Base-by-base conservation (phyloP, 2,329 filamentous ascomycete genomes). In the Fusarium circinatum region DNA sequence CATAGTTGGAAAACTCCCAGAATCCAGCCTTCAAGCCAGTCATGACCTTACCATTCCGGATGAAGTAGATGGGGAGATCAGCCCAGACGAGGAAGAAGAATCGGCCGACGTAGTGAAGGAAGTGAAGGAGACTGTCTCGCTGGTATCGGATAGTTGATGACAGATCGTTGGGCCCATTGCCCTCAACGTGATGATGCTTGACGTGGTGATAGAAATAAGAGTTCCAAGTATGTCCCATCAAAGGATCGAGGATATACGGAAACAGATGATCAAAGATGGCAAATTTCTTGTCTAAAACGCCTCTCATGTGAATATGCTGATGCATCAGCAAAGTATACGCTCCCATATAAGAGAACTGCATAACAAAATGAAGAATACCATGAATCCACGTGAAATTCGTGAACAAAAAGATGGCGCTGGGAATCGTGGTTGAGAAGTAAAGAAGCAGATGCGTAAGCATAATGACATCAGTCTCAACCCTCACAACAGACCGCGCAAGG, bases 211-310 rank as follows among this genome's bases (percentile, higher is more conserved):
- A 95, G 80, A 89, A 96, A 83, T 96, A 96, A 5, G 91, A 92
- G 82, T 96, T 94, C 92, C 93, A 95, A 0, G 93, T 95, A 78
- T 96, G 93, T 17, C 93, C 93, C 89, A 94, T 92, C 64, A 96
- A 82, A 1, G 93, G 93, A 75, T 95, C 92, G 17, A 90, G 84
- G 45, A 95, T 81, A 79, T 94, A 96, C 0, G 93, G 93, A 75
- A 95, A 95, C 4, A 86, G 59, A 11, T 82, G 79, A 78, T 96
- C 93, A 66, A 95, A 81, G 36, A 87, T 77, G 39, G 83, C 82
- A 61, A 87, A 89, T 13, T 83, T 80, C 76, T 88, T 89, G 30
- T 85, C 82, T 41, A 95, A 82, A 7, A 95, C 85, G 22, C 93
- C 93, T 51, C 90, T 87, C 85, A 90, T 90, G 80, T 96, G 93